Evolutionary conservation across 1,139 yeast species (phyloP).

Genomic region (Arxiozyma telluris): DNA sequence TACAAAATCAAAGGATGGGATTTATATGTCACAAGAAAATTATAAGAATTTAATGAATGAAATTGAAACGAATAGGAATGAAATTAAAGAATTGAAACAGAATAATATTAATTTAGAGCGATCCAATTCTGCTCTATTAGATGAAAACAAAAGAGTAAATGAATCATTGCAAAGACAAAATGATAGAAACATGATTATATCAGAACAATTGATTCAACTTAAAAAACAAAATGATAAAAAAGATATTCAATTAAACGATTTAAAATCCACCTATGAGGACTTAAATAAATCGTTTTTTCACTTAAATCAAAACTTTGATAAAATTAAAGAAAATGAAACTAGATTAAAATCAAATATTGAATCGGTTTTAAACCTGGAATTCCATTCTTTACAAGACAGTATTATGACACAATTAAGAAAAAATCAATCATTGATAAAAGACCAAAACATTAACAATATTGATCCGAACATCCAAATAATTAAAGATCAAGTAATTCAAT

Average conservation of each 20-base stretch:
- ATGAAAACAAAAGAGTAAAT: slow-evolving; percentile 27
- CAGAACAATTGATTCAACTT: not conserved
- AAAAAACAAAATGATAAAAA: not conserved
- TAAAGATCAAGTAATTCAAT: slow-evolving; percentile 15
- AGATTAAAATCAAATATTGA: slow-evolving; percentile 24
- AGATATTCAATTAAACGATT: slow-evolving; percentile 26
- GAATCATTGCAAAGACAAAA: slow-evolving; percentile 24
- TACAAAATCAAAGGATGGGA: slow-evolving; percentile 54
- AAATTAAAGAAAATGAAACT: slow-evolving; percentile 24
- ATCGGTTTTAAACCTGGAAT: slow-evolving; percentile 21
- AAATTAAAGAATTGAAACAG: slow-evolving; percentile 36
- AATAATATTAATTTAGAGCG: slow-evolving; percentile 31
- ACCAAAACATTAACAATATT: slow-evolving; percentile 10
- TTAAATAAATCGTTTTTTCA: slow-evolving; percentile 28
- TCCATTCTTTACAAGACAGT: slow-evolving; percentile 15
- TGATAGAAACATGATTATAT: not conserved
- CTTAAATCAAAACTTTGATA: not conserved
- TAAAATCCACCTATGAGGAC: slow-evolving; percentile 26
- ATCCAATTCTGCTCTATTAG: slow-evolving; percentile 26
- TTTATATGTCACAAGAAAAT: slow-evolving; percentile 50
- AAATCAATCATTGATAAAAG: not conserved
- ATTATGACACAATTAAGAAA: slow-evolving; percentile 10
- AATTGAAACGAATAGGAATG: slow-evolving; percentile 38
- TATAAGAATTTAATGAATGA: slow-evolving; percentile 43
- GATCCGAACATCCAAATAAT: slow-evolving; percentile 16